Base-by-base conservation (phyloP, 1,284 basidiomycete species). In the Papiliotrema fonsecae region DNA sequence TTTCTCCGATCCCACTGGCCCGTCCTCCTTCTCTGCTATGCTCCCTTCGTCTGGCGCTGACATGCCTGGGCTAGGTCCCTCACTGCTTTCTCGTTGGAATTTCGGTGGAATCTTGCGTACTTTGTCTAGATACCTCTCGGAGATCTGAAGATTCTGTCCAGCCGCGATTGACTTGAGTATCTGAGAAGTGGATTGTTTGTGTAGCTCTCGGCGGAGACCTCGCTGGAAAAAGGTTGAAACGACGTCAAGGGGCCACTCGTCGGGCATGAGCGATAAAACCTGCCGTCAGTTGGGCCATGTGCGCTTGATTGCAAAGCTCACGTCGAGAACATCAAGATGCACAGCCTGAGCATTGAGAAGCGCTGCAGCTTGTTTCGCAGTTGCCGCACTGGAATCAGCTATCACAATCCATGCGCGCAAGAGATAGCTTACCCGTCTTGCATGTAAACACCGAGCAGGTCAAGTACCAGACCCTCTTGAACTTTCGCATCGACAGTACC, bases 371-470 rank as follows among this genome's bases (percentile, higher is more conserved):
- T 83, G 54, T 39, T 48, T 54, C 31, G 40, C 43, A 10, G 51
- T 60, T 24, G 30, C 47, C 3, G 51, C 53, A 1, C 58, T 60
- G 41, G 14, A 25, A 31, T 47, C 42, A 45, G 27, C 42, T 16
- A 36, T 22, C 27, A 2, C 30, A 10, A 27, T 7, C 34, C 34
- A 16, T 5, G 14, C 4, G 4, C 34, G 18, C 24, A 18, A n/a
- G 19, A 27, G 13, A 45, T 51, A 26, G 34, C 24, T 49, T 59
- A 85, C 84, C 81, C 81, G 45, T 83, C 81, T 40, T 75, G 77
- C 83, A 90, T 84, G 67, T 90, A 90, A 9, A 91, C 85, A 64
- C 86, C 82, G 50, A 93, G 67, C 26, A 93, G 69, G 32, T 83
- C 78, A 70, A 79, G 81, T 57, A 90, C 70, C 55, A 92, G 70